Base-by-base conservation (phyloP, 495 filamentous ascomycete genomes). In the Acidiella bohemica region DNA sequence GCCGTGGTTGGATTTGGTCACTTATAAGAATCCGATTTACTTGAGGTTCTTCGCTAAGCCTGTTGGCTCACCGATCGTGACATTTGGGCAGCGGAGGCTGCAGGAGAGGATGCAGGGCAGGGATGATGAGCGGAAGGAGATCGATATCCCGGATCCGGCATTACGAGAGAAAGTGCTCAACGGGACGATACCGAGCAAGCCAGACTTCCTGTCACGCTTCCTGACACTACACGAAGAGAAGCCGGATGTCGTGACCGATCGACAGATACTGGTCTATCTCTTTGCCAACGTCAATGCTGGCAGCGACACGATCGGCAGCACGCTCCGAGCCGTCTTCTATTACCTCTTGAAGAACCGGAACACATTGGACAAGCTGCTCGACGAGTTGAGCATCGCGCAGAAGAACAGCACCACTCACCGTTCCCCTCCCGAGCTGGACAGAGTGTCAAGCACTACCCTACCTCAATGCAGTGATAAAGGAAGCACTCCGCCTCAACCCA, bases 391-490 rank as follows among this genome's bases (percentile, higher is more conserved):
- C 16, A 36, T 34, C n/a, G 46, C 50, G 10, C 31, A 39, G 36
- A 53, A 46, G n/a, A 0, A 18, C 46, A 36, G 24, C 53, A 46
- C 26, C 45, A 41, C 38, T 58, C 12, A 38, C 59, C 52, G 17
- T 28, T 10, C 55, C 53, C 8, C 42, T 43, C 8, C 39, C 50
- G 5, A 41, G 38, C 1, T 66, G 54, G 54, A 61, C 59, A 12
- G 54, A 65, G 39, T 44, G 53, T 6, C 41, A 48, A 25, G 26
- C 48, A 5, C 47, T 65, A 4, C 57, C 65, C 1, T 66, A 64
- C 43, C 57, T 67, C 0, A 50, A 62, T 30, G 65, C 64, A 0
- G 51, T 49, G 11, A 46, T 49, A 7, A 45, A 53, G 11, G 53
- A 57, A 47, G 42, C 39, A 2, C 13, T 53, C 3, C 38, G 53